Evolutionary conservation across 2,329 filamentous ascomycete genomes (phyloP).

Genomic region (Aspergillus calidoustus): DNA sequence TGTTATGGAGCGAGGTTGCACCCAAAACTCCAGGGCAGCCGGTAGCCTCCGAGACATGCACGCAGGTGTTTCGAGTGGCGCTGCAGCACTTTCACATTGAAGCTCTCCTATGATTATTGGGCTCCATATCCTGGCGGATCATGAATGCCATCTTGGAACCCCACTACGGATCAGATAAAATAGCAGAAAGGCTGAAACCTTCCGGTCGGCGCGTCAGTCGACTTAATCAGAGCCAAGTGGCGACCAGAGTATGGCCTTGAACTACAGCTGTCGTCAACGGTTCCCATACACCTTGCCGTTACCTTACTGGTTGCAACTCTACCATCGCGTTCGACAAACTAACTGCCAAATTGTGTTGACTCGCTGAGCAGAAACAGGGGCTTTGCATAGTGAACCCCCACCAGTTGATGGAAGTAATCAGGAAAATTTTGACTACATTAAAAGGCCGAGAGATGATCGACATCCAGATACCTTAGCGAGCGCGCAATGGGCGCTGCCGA

Average conservation of each 20-base stretch:
- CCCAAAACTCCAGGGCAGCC: background rate
- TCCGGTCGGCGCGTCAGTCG: slow-evolving; percentile 1
- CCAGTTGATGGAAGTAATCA: background rate
- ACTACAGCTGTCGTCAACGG: too few relatives aligned
- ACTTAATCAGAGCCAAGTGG: background rate
- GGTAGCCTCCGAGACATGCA: background rate
- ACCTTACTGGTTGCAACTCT: too few relatives aligned
- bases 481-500: background rate
- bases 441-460: background rate
- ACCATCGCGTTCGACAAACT: too few relatives aligned
- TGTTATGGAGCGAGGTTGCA: background rate
- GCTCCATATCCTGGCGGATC: background rate
- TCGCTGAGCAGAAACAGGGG: background rate
- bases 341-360: too few relatives aligned
- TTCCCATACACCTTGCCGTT: too few relatives aligned
- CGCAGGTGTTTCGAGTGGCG: background rate
- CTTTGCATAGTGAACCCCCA: background rate
- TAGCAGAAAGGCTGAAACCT: background rate
- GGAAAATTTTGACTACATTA: background rate
- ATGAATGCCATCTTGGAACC: background rate
- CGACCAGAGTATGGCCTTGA: too few relatives aligned
- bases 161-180: slow-evolving; percentile 16
- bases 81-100: background rate
- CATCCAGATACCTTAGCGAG: background rate
- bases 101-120: background rate